Percentiles rank a stretch among this genome's conserved stretches.
Evolutionary conservation across 768 basidiomycete genomes (phyloP).

Genomic region (Pisolithus sp.): DNA sequence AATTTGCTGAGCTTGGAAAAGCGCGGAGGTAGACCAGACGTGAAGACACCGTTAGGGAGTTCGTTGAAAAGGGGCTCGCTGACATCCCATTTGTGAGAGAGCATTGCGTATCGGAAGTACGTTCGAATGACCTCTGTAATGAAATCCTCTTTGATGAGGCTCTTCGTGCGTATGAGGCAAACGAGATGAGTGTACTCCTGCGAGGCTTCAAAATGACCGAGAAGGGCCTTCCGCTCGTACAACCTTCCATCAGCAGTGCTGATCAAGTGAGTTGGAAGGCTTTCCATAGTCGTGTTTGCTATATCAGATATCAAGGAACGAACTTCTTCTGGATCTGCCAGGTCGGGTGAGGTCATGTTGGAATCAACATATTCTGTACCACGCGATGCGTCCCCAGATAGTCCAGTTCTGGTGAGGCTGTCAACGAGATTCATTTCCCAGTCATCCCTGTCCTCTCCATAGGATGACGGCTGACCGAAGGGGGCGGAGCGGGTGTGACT

Average conservation of each 20-base stretch:
- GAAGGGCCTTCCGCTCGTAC: slow-evolving; percentile 3
- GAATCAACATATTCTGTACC: not conserved
- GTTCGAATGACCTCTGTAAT: slow-evolving; percentile 4
- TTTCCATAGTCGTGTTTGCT: not conserved
- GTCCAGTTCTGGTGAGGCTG: not conserved
- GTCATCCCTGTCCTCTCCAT: not conserved
- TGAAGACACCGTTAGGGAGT: not conserved
- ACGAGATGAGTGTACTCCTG: not conserved
- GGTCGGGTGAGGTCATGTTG: not conserved
- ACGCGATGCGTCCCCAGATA: not conserved
- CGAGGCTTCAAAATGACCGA: slow-evolving; percentile 2
- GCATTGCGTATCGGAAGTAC: slow-evolving; percentile 7
- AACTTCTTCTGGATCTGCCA: not conserved
- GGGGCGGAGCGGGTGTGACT: not conserved
- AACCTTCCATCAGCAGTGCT: slow-evolving; percentile 7
- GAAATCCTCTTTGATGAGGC: not conserved
- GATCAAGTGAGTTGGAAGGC: slow-evolving; percentile 4
- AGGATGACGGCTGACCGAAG: not conserved
- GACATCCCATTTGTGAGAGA: slow-evolving; percentile 7
- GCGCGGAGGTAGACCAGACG: not conserved
- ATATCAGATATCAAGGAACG: not conserved
- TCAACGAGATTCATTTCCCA: not conserved
- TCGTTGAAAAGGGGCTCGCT: slow-evolving; percentile 2
- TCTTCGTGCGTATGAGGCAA: slow-evolving; percentile 1
- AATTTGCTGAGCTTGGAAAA: slow-evolving; percentile 3